Percentiles rank a stretch among this genome's conserved stretches.
Conservation (phyloP, 148 eudicot species). For the Persicaria tinctoria region DNA sequence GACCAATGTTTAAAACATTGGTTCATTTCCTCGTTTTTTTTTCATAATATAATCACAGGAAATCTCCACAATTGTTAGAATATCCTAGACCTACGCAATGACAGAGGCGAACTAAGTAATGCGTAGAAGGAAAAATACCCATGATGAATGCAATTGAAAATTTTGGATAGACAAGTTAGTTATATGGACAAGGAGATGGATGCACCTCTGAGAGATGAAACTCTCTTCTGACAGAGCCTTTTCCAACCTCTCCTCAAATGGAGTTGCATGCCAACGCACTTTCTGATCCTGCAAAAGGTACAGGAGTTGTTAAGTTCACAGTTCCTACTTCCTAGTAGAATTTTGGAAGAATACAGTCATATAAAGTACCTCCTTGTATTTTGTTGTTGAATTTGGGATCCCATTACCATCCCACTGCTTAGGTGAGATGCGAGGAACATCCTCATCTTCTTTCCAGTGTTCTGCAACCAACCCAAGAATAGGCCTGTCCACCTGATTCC, state of each 20-base stretch:
- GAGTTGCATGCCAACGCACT: constrained; percentile 90
- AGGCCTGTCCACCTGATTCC: constrained; percentile 59
- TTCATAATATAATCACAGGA: no score
- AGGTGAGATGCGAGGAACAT: constrained; percentile 39
- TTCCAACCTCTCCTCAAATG: constrained; percentile 89
- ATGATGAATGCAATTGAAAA: not conserved
- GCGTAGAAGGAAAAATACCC: no score
- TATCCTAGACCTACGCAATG: no score
- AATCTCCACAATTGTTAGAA: no score
- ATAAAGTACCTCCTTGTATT: constrained; percentile 73
- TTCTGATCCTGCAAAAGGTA: constrained; percentile 65
- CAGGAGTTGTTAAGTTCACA: not conserved
- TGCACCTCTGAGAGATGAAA: constrained; percentile 41
- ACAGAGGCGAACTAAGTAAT: no score
- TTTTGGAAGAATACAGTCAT: not conserved
- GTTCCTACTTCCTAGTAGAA: not conserved
- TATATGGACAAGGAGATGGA: not conserved
- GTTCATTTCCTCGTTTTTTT: no score
- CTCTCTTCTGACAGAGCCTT: constrained; percentile 76
- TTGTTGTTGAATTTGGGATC: constrained; percentile 83
- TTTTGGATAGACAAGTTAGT: not conserved
- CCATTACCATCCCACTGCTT: constrained; percentile 81
- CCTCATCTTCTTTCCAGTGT: constrained; percentile 59
- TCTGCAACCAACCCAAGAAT: constrained; percentile 69
- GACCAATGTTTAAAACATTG: no score